Evolutionary conservation across 2,329 filamentous ascomycete genomes (phyloP), one percentile per base, ranked within the genome.

Genomic region (Colletotrichum tabaci): DNA sequence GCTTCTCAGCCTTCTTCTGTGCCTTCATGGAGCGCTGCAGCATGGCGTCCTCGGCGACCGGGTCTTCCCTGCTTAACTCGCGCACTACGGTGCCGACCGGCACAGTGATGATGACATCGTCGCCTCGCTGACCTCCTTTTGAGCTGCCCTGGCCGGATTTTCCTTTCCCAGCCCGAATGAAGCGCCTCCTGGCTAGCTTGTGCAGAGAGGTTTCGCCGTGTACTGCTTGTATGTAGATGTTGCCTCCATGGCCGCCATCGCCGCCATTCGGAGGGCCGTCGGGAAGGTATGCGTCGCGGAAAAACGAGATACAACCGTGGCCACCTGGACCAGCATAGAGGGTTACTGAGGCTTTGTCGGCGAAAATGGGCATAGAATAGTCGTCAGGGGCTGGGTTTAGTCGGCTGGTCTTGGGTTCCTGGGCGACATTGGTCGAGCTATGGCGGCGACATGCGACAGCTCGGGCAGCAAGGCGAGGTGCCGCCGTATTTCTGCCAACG

Each of bases 201-300:
- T 98, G 95, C 73, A 99, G 84, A 64, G 94, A 98, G 0, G 95
- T 98, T 82, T 98, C 93, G 71, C 95, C 94, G 66, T 93, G 91
- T 1, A 97, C 91, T 9, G 96, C 95, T 82, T 98, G 96, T 69
- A 99, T 97, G 81, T 97, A 98, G 75, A 99, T 87, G 77, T 93
- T 97, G 49, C 96, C 96, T 73, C 96, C 96, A 67, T 91, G 93
- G 5, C 96, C 96, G 52, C 96, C 96, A 79, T 99, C 95, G 71
- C 96, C 96, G 60, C 96, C 96, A 81, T 99, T 98, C 12, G 96
- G 90, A 13, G 96, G 96, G 0, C 96, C 96, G 74, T 97, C 92
- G 55, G 92, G 90, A 40, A 98, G 87, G 81, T 93, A 98, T 74
- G 96, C 96, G 77, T 99, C 96, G 23, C 96, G 92, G 53, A 97